Base-by-base conservation (phyloP, 108 stramenopile genomes). In the Phaeodactylum tricornutum region DNA sequence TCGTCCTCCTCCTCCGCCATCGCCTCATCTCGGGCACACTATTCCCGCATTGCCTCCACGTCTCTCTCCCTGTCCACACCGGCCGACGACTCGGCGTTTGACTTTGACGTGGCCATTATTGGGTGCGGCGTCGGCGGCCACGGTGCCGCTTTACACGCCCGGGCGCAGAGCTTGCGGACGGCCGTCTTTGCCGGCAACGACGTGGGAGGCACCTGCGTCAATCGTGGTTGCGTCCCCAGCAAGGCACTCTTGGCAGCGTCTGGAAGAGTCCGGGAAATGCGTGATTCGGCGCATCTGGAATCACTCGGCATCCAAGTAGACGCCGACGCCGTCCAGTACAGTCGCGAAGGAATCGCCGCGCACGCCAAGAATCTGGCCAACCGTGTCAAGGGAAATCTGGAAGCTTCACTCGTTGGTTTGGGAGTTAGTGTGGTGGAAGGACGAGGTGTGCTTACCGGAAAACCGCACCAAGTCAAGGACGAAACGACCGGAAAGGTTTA, bases 121-220 rank as follows among this genome's bases (percentile, higher is more conserved):
- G 96, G 96, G 19, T 98, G 96, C 57, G 96, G 96, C 29, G 96
- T 98, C 12, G 96, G 96, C n/a, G 96, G 96, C n/a, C 96, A 98
- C 66, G 96, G 94, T 29, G 96, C 96, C 30, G 96, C 96, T 38
- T 72, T 98, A 39, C 96, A 98, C 72, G 82, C 92, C 29, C 79
- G 94, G 0, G 83, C 90, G 22, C 88, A 93, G 61, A 76, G 71
- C 27, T 66, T 98, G 14, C 74, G 73, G 47, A 96, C 94, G 2
- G 94, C 91, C n/a, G 88, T 98, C 31, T 92, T 98, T 56, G 71
- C 87, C 33, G 96, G 96, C 23, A 57, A 57, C 25, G 95, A 98
- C 57, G 93, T 96, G 9, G 97, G 97, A 4, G 97, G 97, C 27
- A 96, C 95, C 5, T 98, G 97, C 54, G 95, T 98, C 36, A 98